phyloP scores from a whole-genome alignment of 192 early-diverging fungal genomes.

The Entomortierella beljakovae region DNA sequence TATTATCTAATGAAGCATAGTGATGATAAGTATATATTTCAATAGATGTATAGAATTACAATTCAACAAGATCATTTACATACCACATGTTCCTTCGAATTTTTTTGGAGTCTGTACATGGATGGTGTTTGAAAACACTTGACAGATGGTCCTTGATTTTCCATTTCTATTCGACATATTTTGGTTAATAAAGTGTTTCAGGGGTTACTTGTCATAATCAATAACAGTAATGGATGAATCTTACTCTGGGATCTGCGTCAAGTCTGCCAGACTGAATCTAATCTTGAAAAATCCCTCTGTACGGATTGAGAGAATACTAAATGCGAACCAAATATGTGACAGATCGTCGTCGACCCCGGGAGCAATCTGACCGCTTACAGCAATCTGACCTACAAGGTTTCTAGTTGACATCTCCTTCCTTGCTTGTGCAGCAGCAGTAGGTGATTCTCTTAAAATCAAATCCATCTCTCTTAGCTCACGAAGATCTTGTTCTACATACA shows the following conservation, averaged over 20 bases:
- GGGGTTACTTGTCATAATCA: not conserved
- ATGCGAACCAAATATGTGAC: conserved; percentile 38
- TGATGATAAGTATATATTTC: not conserved
- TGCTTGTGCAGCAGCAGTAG: not conserved
- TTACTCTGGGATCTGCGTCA: conserved; percentile 36
- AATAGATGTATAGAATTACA: no score
- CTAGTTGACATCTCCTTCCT: conserved; percentile 31
- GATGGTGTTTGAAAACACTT: conserved; percentile 34
- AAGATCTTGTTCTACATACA: conserved; percentile 22
- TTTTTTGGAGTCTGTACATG: conserved; percentile 44
- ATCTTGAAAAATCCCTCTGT: conserved; percentile 45
- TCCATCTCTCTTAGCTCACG: conserved; percentile 22
- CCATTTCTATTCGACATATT: conserved; percentile 13
- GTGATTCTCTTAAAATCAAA: not conserved
- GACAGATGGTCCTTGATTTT: conserved; percentile 17
- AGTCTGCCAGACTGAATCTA: conserved; percentile 30
- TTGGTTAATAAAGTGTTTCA: not conserved
- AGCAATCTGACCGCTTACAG: conserved; percentile 32
- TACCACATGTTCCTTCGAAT: conserved; percentile 45
- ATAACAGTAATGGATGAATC: not conserved
- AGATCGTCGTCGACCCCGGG: conserved; percentile 21
- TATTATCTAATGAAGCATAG: conserved; percentile 17
- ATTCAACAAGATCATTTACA: not conserved
- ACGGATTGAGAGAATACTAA: conserved; percentile 42
- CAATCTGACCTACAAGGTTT: conserved; percentile 37